These are phyloP conservation scores for Leishmania mexicana DNA, from an alignment of 208 protist species.

Conservation along the genomic window DNA sequence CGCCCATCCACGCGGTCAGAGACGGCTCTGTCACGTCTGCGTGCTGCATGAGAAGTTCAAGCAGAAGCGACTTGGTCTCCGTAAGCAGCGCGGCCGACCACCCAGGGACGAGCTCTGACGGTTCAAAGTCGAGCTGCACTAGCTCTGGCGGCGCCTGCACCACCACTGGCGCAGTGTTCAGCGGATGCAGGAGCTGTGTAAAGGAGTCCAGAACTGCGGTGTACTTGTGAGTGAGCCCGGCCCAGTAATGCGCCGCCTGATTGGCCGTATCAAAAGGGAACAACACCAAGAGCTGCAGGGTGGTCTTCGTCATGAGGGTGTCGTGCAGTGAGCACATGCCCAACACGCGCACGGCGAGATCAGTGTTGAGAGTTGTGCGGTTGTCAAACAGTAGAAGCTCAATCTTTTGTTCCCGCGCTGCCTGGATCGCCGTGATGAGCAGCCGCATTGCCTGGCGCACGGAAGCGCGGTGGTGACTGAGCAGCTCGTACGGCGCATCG, in stretches of 20 bases:
- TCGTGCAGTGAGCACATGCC: slow-evolving; percentile 50
- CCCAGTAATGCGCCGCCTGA: slow-evolving; percentile 56
- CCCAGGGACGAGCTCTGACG: slow-evolving; percentile 26
- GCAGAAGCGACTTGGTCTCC: slow-evolving; percentile 68
- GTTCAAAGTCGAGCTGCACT: slow-evolving; percentile 63
- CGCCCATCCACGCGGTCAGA: slow-evolving; percentile 60
- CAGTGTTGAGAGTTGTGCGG: slow-evolving; percentile 59
- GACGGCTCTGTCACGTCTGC: slow-evolving; percentile 51
- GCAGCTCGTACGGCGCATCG: slow-evolving; percentile 52
- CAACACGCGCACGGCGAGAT: slow-evolving; percentile 59
- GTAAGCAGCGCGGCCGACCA: slow-evolving; percentile 29
- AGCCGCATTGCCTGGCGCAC: slow-evolving; percentile 74
- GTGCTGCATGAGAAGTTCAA: slow-evolving; percentile 84
- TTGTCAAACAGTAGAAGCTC: slow-evolving; percentile 78
- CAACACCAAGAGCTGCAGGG: slow-evolving; percentile 64
- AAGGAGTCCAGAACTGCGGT: slow-evolving; percentile 44
- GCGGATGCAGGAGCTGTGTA: slow-evolving; percentile 35
- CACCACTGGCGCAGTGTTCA: slow-evolving; percentile 21
- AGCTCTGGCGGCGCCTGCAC: slow-evolving; percentile 70
- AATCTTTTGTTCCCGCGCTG: slow-evolving; percentile 52
- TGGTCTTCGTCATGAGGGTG: slow-evolving; percentile 56
- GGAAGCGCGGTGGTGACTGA: slow-evolving; percentile 64
- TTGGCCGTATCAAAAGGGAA: slow-evolving; percentile 59
- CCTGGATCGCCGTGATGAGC: slow-evolving; percentile 58
- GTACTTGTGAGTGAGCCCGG: slow-evolving; percentile 39